These are phyloP conservation scores for Tricholoma bakamatsutake DNA, from an alignment of 768 basidiomycete species.

Conservation along the genomic window DNA sequence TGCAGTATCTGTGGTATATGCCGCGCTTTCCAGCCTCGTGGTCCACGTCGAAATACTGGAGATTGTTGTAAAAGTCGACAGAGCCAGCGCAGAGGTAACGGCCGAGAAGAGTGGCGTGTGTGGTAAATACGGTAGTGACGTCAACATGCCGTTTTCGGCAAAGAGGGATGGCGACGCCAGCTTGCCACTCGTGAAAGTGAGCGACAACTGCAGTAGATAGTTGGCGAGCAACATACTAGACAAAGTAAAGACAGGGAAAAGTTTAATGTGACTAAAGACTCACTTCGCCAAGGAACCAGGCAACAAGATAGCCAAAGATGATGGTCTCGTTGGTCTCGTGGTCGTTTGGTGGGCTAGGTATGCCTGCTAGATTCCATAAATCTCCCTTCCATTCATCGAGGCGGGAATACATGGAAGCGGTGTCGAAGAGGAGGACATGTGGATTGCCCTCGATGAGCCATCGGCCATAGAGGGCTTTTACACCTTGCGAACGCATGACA, in stretches of 20 bases:
- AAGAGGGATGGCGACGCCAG: slow-evolving; percentile 89
- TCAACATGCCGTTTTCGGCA: slow-evolving; percentile 97
- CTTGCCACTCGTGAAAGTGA: slow-evolving; percentile 99
- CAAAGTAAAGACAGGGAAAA: slow-evolving; percentile 7
- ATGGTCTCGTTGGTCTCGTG: slow-evolving; percentile 98
- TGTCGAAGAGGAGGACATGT: slow-evolving; percentile 93
- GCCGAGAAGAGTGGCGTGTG: slow-evolving; percentile 96
- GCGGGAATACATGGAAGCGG: slow-evolving; percentile 76
- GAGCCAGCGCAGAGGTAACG: slow-evolving; percentile 97
- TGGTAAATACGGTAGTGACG: slow-evolving; percentile 97
- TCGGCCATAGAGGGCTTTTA: slow-evolving; percentile 91
- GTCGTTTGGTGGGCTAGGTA: slow-evolving; percentile 94
- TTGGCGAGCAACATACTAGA: slow-evolving; percentile 78
- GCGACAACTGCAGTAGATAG: slow-evolving; percentile 84
- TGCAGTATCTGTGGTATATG: slow-evolving; percentile 97
- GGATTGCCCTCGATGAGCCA: slow-evolving; percentile 99
- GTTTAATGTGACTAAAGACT: slow-evolving; percentile 21
- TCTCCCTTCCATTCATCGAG: slow-evolving; percentile 99
- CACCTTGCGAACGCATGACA: slow-evolving; percentile 83
- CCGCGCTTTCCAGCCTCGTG: slow-evolving; percentile 99
- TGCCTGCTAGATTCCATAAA: slow-evolving; percentile 97
- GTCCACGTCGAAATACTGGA: slow-evolving; percentile 99
- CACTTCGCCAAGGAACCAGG: slow-evolving; percentile 99
- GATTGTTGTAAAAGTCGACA: slow-evolving; percentile 99
- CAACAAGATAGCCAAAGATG: slow-evolving; percentile 94